Conservation (phyloP, 2,329 filamentous ascomycete genomes). For the Botrytis hyacinthi region DNA sequence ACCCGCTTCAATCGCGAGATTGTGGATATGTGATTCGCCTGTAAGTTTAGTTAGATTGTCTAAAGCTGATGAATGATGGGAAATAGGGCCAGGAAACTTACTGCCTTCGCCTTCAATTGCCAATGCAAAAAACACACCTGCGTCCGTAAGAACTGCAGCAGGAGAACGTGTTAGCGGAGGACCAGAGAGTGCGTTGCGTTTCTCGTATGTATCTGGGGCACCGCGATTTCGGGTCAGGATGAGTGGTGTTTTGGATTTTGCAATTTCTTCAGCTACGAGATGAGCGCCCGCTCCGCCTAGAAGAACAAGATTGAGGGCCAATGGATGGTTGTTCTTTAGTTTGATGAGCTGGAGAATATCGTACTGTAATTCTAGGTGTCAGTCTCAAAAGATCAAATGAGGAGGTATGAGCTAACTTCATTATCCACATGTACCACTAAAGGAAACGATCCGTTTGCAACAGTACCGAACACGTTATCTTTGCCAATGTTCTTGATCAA, state of each 20-base stretch:
- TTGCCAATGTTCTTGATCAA: constrained; percentile 40
- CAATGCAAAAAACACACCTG: constrained; percentile 43
- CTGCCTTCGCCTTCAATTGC: constrained; percentile 36
- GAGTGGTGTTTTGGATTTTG: constrained; percentile 43
- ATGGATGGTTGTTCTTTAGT: constrained; percentile 41
- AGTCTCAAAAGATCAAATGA: not conserved
- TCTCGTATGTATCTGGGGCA: constrained; percentile 41
- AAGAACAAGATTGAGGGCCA: constrained; percentile 40
- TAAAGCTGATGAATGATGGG: not conserved
- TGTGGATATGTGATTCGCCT: constrained; percentile 43
- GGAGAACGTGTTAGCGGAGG: constrained; percentile 45
- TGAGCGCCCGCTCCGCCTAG: constrained; percentile 44
- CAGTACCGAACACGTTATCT: constrained; percentile 42
- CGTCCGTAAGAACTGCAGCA: constrained; percentile 42
- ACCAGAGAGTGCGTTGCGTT: constrained; percentile 42
- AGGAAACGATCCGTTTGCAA: constrained; percentile 42
- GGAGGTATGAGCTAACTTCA: constrained; percentile 34
- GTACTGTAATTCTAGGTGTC: constrained; percentile 36
- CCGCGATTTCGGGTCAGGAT: constrained; percentile 44
- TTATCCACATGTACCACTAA: constrained; percentile 44
- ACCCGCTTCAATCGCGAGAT: constrained; percentile 42
- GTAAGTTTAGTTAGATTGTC: constrained; percentile 18
- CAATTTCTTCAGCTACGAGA: constrained; percentile 43
- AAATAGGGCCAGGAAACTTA: not conserved
- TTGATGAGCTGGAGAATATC: constrained; percentile 45